Evolutionary conservation across 352 stramenopile species (phyloP).

Genomic region (Pythium folliculosum): DNA sequence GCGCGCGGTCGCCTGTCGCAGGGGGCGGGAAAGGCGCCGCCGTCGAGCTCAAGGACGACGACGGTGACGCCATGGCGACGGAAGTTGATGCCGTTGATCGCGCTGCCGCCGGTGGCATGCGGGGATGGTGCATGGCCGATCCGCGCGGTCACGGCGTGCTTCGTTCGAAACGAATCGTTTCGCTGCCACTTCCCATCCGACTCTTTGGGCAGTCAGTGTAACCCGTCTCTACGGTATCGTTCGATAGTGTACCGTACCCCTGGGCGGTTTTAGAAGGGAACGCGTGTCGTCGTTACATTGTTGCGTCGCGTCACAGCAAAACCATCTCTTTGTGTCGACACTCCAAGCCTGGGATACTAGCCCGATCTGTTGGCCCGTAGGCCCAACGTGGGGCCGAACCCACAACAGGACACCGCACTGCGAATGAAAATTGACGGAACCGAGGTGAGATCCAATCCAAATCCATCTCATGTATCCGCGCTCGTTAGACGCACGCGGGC

Average conservation of each 20-base stretch:
- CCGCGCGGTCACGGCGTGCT: background rate
- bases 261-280: background rate
- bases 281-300: background rate
- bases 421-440: background rate
- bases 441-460: background rate
- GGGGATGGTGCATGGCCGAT: constrained; percentile 19
- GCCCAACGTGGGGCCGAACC: background rate
- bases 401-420: background rate
- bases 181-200: constrained; percentile 12
- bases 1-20: constrained; percentile 5
- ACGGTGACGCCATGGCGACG: constrained; percentile 4
- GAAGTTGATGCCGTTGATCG: constrained; percentile 5
- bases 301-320: background rate
- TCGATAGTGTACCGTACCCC: background rate
- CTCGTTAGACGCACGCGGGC: too few relatives aligned
- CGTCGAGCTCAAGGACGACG: background rate
- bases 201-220: constrained; percentile 3
- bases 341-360: background rate
- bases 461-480: background rate
- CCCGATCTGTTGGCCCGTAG: background rate
- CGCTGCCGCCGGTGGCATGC: background rate
- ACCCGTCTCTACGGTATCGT: background rate
- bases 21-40: background rate
- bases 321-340: background rate
- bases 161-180: too few relatives aligned